Evolutionary conservation across 2,329 filamentous ascomycete species (phyloP), one percentile per base, ranked within the genome.

Genomic region (Dissoconium aciculare): DNA sequence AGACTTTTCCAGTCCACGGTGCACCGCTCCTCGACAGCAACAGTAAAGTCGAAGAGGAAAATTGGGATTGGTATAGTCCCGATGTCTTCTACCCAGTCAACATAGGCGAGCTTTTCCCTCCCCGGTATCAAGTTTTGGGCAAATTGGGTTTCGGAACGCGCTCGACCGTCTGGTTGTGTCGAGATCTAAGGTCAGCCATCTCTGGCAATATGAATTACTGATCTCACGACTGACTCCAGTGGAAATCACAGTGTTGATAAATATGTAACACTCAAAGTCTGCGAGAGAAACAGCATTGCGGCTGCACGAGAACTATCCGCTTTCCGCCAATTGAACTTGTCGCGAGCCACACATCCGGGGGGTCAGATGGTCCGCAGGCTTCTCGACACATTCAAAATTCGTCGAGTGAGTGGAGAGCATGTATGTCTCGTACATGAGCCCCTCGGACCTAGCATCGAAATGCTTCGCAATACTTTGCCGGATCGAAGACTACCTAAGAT

Each of bases 11-110:
- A 8, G n/a, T 8, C 19, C 19, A 23, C 8, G 19, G 19, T n/a
- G 19, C 19, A n/a, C 19, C 8, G n/a, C 8, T 23, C 8, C 8
- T 23, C 8, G 19, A 23, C 19, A 23, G 19, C 19, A 23, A n/a
- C 19, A 23, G 19, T n/a, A 36, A 32, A n/a, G 6, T 37, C 6
- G 35, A 38, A 27, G 35, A 38, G 25, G 35, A 38, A 11, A 34
- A 25, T 15, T 30, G 17, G 26, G 24, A 14, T 0, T 28, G 29
- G 25, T 38, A 38, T 14, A 26, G 14, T 23, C 12, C 32, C 15
- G 16, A 32, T 6, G 5, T 11, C 4, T 33, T 26, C 24, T 38
- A 35, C 11, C 29, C 32, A 5, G 12, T 34, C 3, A 28, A 13
- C 3, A 32, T 38, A 3, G 32, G 35, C 19, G 28, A 37, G 21